Evolutionary conservation across 1,284 basidiomycete genomes (phyloP).

Genomic region (Leccinum subrobustum): DNA sequence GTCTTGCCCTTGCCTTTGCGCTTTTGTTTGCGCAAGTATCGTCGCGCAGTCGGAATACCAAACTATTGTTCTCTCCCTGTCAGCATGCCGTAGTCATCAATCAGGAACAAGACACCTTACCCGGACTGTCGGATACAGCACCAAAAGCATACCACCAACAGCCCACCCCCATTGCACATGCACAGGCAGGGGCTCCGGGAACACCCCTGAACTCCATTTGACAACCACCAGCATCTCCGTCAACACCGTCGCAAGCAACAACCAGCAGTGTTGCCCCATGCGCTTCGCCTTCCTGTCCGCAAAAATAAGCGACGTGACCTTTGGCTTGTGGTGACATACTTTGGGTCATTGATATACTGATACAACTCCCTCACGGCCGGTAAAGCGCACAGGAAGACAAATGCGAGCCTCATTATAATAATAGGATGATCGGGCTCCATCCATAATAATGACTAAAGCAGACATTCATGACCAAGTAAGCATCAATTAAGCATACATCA

Average conservation of each 20-base stretch:
- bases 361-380: slow-evolving; percentile 79
- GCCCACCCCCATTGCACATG: slow-evolving; percentile 66
- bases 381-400: slow-evolving; percentile 78
- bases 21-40: slow-evolving; percentile 44
- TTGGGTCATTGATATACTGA: slow-evolving; percentile 76
- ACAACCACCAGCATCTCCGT: slow-evolving; percentile 73
- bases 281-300: slow-evolving; percentile 64
- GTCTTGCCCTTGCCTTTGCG: slow-evolving; percentile 37
- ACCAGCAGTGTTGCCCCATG: slow-evolving; percentile 86
- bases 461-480: slow-evolving; percentile 15
- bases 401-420: slow-evolving; percentile 68
- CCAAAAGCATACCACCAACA: slow-evolving; percentile 51
- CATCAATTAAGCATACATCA: slow-evolving; percentile 1
- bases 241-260: slow-evolving; percentile 75
- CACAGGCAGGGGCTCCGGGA: slow-evolving; percentile 59
- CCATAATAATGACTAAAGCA: slow-evolving; percentile 68
- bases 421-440: slow-evolving; percentile 87
- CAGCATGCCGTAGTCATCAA: neutral
- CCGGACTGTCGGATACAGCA: slow-evolving; percentile 66
- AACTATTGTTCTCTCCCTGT: slow-evolving; percentile 39
- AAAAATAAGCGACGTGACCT: slow-evolving; percentile 8
- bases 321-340: slow-evolving; percentile 42
- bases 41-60: slow-evolving; percentile 48
- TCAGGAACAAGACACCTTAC: slow-evolving; percentile 37
- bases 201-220: slow-evolving; percentile 78